Conservation (phyloP, 1,139 yeast species). For the Nadsonia starkeyi-henricii region DNA sequence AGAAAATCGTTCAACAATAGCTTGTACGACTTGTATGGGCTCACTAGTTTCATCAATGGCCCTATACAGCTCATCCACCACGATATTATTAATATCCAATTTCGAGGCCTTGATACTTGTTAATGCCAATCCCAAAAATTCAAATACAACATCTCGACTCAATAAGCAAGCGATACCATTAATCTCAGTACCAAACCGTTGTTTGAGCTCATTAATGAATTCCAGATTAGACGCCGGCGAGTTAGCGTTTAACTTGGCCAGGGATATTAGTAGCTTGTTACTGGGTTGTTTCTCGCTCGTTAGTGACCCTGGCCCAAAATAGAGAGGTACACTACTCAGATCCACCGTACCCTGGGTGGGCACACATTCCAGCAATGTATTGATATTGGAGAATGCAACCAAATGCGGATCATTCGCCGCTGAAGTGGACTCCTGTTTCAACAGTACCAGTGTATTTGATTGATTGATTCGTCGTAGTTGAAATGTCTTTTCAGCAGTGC, state of each 20-base stretch:
- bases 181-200: conserved; percentile 42
- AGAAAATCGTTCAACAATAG: conserved; percentile 38
- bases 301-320: conserved; percentile 26
- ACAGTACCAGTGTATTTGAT: conserved; percentile 60
- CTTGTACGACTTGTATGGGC: conserved; percentile 27
- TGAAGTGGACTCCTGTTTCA: conserved; percentile 23
- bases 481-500: conserved; percentile 48
- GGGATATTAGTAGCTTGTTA: conserved; percentile 12
- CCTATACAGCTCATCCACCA: conserved; percentile 18
- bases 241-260: conserved; percentile 30
- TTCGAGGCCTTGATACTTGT: conserved; percentile 36
- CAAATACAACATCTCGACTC: conserved; percentile 25
- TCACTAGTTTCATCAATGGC: conserved; percentile 17
- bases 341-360: conserved; percentile 23
- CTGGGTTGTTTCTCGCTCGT: conserved; percentile 2
- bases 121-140: conserved; percentile 33
- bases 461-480: conserved; percentile 68
- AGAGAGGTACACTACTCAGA: conserved; percentile 34
- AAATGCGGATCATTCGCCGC: conserved; percentile 20
- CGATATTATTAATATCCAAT: conserved; percentile 20
- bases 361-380: conserved; percentile 26
- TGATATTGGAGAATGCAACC: conserved; percentile 31
- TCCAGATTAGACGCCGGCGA: conserved; percentile 47
- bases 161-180: conserved; percentile 28
- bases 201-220: conserved; percentile 39